Percentiles rank a stretch among this genome's conserved stretches.
Evolutionary conservation across 2,329 filamentous ascomycete species (phyloP).

Genomic region (Pseudocercospora eumusae): DNA sequence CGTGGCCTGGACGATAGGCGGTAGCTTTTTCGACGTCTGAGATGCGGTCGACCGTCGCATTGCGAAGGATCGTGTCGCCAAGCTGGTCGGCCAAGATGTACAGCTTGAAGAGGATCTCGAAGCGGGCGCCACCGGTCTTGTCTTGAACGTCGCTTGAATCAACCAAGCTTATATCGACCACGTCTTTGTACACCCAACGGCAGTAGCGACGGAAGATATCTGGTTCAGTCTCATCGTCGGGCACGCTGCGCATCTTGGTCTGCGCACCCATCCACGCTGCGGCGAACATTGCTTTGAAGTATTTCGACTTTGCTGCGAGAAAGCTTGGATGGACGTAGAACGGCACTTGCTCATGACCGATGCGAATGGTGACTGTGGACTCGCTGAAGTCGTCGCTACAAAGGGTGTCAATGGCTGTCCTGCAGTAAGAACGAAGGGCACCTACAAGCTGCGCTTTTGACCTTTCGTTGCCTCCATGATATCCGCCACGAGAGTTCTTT

Average conservation of each 20-base stretch:
- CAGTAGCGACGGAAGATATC: not conserved
- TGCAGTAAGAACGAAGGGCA: not conserved
- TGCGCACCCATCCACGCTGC: not conserved
- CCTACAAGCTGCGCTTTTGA: not conserved
- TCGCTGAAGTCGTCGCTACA: not conserved
- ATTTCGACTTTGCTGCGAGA: not conserved
- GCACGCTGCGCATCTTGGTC: not conserved
- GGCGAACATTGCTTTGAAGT: not conserved
- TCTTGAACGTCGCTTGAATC: not conserved
- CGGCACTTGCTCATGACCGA: not conserved
- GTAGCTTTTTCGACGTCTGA: not conserved
- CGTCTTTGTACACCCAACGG: not conserved
- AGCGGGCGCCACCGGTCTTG: not conserved
- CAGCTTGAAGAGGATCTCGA: conserved; percentile 8
- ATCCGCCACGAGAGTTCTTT: not conserved
- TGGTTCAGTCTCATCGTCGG: not conserved
- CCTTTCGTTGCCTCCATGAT: not conserved
- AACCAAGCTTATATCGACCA: not conserved
- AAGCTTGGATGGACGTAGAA: not conserved
- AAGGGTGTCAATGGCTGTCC: not conserved
- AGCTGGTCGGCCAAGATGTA: conserved; percentile 19
- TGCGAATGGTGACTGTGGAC: not conserved
- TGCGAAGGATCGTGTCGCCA: conserved; percentile 14
- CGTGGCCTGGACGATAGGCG: not conserved
- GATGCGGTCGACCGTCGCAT: conserved; percentile 16